Percentiles rank a stretch among this genome's conserved stretches.
Evolutionary conservation across 495 filamentous ascomycete species (phyloP).

Genomic region (Penicillium nucicola): DNA sequence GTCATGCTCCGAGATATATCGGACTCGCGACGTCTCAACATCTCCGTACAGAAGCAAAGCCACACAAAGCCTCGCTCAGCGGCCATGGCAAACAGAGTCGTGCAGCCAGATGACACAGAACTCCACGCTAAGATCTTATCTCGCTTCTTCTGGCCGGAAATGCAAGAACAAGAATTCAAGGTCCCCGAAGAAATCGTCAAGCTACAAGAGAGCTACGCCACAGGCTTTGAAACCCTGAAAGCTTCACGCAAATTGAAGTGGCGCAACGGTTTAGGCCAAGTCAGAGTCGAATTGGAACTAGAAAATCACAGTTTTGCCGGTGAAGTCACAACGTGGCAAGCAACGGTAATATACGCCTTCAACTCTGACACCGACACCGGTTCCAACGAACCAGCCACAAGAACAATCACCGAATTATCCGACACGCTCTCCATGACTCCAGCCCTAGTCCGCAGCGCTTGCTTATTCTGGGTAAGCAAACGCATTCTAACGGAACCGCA

Average conservation of each 20-base stretch:
- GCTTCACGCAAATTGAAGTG: constrained; percentile 81
- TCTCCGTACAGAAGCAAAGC: constrained; percentile 50
- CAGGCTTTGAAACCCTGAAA: constrained; percentile 77
- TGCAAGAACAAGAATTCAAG: constrained; percentile 73
- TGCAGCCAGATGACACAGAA: constrained; percentile 26
- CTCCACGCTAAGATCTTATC: constrained; percentile 84
- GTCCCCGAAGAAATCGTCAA: constrained; percentile 61
- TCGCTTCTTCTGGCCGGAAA: constrained; percentile 88
- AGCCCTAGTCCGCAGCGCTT: constrained; percentile 68
- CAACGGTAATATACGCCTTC: constrained; percentile 86
- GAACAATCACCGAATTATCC: constrained; percentile 61
- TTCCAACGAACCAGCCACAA: constrained; percentile 33
- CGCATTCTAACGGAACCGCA: constrained; percentile 63
- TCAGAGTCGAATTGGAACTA: constrained; percentile 76
- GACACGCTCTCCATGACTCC: constrained; percentile 71
- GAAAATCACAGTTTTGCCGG: constrained; percentile 72
- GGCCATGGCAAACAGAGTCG: neutral
- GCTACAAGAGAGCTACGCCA: constrained; percentile 67
- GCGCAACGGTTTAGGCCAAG: constrained; percentile 78
- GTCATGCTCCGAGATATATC: constrained; percentile 96
- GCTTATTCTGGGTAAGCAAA: constrained; percentile 82
- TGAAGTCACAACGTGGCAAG: constrained; percentile 83
- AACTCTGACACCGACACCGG: constrained; percentile 40
- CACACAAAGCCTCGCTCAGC: constrained; percentile 25
- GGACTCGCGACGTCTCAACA: constrained; percentile 73